A percentile compares a stretch with the other conserved stretches of the same genome.
Conservation (phyloP, 2,329 filamentous ascomycete species). For the Hymenoscyphus occultus region DNA sequence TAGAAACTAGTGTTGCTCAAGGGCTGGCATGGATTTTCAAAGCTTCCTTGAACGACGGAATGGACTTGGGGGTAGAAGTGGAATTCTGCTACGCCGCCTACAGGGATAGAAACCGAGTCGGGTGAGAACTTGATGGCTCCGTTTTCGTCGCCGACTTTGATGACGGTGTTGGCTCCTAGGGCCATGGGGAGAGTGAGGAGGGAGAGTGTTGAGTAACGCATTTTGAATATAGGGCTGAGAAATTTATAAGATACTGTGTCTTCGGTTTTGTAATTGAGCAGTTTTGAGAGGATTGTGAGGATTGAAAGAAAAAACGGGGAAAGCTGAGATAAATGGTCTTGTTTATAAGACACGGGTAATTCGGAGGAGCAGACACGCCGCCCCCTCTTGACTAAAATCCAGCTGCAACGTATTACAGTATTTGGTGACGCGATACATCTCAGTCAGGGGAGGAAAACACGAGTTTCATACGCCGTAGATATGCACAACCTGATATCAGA, state of each 20-base stretch:
- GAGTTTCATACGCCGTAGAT: background rate
- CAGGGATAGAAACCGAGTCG: conserved; percentile 45
- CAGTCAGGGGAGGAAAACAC: no score
- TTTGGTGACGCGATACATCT: no score
- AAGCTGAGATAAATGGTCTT: background rate
- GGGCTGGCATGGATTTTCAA: conserved; percentile 37
- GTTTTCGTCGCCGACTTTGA: conserved; percentile 32
- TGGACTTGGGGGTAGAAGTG: conserved; percentile 53
- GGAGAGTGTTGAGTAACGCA: conserved; percentile 13
- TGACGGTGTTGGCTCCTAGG: conserved; percentile 24
- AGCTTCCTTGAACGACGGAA: conserved; percentile 43
- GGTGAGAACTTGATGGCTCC: conserved; percentile 47
- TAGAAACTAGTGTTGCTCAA: conserved; percentile 31
- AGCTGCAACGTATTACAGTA: no score
- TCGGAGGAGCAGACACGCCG: background rate
- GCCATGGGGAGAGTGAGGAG: conserved; percentile 11
- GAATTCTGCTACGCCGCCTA: conserved; percentile 53
- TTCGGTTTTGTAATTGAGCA: background rate
- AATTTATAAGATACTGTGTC: background rate
- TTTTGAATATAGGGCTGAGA: background rate
- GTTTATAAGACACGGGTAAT: background rate
- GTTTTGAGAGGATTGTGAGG: conserved; percentile 1
- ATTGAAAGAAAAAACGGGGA: no score
- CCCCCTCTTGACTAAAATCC: no score
- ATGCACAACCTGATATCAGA: conserved; percentile 3